Conservation (phyloP, 495 filamentous ascomycete species). For the Trichoderma asperelloides region DNA sequence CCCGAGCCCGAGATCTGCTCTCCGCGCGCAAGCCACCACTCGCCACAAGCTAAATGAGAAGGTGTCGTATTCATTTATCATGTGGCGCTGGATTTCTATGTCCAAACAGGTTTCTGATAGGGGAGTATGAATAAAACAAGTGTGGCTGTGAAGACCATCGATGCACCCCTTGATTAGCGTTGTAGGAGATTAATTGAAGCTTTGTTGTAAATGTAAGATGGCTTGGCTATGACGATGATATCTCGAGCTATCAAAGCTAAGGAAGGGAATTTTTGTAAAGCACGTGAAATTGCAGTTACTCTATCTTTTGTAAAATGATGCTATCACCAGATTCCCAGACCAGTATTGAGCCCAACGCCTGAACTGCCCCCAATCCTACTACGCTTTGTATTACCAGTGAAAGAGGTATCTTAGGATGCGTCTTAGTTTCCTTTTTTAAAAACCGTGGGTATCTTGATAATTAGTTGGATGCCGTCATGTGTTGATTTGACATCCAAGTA, state of each 20-base stretch:
- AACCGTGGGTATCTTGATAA: constrained; percentile 41
- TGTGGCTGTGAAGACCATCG: not conserved
- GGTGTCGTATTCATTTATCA: constrained; percentile 4
- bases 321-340: not conserved
- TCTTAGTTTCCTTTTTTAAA: constrained; percentile 17
- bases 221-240: not conserved
- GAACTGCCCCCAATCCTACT: not conserved
- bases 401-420: not conserved
- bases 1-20: not conserved
- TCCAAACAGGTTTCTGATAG: not conserved
- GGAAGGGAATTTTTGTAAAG: not conserved
- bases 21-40: not conserved
- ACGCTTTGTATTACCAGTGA: not conserved
- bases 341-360: not conserved
- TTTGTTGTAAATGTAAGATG: not conserved
- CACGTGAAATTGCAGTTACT: not conserved
- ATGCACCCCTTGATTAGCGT: not conserved
- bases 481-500: constrained; percentile 45
- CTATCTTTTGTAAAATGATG: not conserved
- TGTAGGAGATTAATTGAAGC: not conserved
- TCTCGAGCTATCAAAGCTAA: not conserved
- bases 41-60: not conserved
- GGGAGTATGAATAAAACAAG: not conserved
- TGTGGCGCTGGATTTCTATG: not conserved
- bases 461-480: constrained; percentile 41